A percentile compares a stretch with the other conserved stretches of the same genome.
Evolutionary conservation across 129 eudicot genomes (phyloP).

Genomic region (Calendula officinalis): DNA sequence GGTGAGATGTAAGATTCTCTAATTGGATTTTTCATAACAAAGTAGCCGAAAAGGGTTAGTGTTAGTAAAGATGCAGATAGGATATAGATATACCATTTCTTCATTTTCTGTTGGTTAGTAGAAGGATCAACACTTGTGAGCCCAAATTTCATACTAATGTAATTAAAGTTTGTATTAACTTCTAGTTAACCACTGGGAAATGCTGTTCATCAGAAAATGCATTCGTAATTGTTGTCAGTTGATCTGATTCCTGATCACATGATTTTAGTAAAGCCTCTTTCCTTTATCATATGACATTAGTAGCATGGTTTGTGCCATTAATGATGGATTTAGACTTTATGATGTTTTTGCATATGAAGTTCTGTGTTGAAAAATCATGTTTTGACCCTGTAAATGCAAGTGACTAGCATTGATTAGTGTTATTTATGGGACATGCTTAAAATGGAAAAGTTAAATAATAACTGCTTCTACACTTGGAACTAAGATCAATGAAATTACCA

Average conservation of each 20-base stretch:
- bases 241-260: slow-evolving; percentile 18
- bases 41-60: too few species aligned
- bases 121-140: slow-evolving; percentile 14
- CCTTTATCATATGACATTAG: slow-evolving; percentile 15
- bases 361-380: slow-evolving; percentile 5
- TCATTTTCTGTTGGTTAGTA: slow-evolving; percentile 51
- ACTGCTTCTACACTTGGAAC: background rate
- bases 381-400: slow-evolving; percentile 14
- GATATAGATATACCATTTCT: slow-evolving; percentile 84
- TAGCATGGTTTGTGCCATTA: background rate
- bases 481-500: slow-evolving; percentile 5
- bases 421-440: slow-evolving; percentile 5
- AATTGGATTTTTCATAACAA: slow-evolving; percentile 18
- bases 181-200: slow-evolving; percentile 10
- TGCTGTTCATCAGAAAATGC: slow-evolving; percentile 16
- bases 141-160: slow-evolving; percentile 24
- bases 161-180: slow-evolving; percentile 19
- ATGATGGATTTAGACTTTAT: slow-evolving; percentile 20
- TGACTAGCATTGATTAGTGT: slow-evolving; percentile 10
- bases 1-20: slow-evolving; percentile 49
- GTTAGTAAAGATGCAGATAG: slow-evolving; percentile 6
- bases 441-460: background rate
- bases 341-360: background rate
- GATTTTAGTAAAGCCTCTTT: slow-evolving; percentile 22
- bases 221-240: background rate